Evolutionary conservation across 169 alveolate species (phyloP).

Genomic region (Plasmodium gaboni): DNA sequence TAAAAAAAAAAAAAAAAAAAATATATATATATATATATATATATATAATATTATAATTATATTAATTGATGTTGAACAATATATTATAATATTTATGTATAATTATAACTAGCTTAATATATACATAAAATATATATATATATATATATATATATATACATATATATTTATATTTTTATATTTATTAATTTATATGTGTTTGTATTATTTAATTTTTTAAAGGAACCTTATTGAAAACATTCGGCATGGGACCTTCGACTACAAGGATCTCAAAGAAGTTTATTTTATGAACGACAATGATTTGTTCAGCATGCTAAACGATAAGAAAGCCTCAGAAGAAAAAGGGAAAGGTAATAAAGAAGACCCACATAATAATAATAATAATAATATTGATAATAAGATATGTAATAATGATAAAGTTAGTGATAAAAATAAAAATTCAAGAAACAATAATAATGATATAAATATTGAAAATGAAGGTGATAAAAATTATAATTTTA

Average conservation of each 20-base stretch:
- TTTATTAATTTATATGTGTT: background rate
- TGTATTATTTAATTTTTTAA: background rate
- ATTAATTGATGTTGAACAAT: too few relatives aligned
- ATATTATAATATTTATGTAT: too few relatives aligned
- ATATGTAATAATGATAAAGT: background rate
- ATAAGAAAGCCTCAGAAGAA: slow-evolving; percentile 12
- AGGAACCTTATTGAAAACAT: slow-evolving; percentile 44
- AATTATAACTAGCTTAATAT: too few relatives aligned
- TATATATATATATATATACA: background rate
- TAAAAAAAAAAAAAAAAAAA: too few relatives aligned
- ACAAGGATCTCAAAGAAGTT: slow-evolving; percentile 45
- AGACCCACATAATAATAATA: background rate
- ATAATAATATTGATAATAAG: background rate
- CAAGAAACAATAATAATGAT: background rate
- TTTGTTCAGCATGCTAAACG: slow-evolving; percentile 21
- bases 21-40: too few relatives aligned
- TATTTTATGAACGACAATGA: slow-evolving; percentile 61
- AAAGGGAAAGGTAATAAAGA: slow-evolving; percentile 1
- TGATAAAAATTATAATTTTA: background rate
- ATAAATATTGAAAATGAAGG: background rate
- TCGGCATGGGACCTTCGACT: slow-evolving; percentile 38
- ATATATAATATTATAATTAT: too few relatives aligned
- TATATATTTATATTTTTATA: background rate
- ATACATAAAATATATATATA: background rate
- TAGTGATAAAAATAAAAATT: background rate